Evolutionary conservation across 257 asterid species (phyloP).

Genomic region (Ballota nigra): DNA sequence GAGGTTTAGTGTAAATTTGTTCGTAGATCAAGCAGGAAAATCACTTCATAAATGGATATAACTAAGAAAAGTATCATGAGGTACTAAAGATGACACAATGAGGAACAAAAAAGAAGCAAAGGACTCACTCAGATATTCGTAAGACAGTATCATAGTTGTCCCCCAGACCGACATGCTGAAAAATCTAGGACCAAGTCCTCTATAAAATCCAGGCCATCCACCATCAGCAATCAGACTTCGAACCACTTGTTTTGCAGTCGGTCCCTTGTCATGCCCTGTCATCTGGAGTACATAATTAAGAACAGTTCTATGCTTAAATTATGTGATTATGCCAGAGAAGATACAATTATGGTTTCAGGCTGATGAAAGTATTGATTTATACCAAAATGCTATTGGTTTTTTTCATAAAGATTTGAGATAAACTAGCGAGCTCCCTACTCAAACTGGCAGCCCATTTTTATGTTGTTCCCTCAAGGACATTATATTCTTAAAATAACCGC

Average conservation of each 20-base stretch:
- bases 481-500: neutral
- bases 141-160: conserved; percentile 95
- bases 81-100: neutral
- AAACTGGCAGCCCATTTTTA: neutral
- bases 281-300: conserved; percentile 49
- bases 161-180: conserved; percentile 99
- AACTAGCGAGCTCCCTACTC: neutral
- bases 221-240: conserved; percentile 73
- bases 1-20: neutral
- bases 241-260: conserved; percentile 71
- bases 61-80: neutral
- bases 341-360: neutral
- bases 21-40: neutral
- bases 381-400: neutral
- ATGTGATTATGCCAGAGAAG: neutral
- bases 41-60: neutral
- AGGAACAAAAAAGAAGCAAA: neutral
- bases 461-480: neutral
- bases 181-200: conserved; percentile 97
- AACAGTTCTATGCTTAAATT: neutral
- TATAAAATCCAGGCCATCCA: conserved; percentile 90
- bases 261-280: conserved; percentile 67
- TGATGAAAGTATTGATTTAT: neutral
- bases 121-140: conserved; percentile 83
- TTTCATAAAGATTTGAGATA: neutral